A percentile compares a stretch with the other conserved stretches of the same genome.
These are phyloP conservation scores for Coemansia sp. DNA, from an alignment of 192 early-diverging fungal species.

Conservation along the genomic window DNA sequence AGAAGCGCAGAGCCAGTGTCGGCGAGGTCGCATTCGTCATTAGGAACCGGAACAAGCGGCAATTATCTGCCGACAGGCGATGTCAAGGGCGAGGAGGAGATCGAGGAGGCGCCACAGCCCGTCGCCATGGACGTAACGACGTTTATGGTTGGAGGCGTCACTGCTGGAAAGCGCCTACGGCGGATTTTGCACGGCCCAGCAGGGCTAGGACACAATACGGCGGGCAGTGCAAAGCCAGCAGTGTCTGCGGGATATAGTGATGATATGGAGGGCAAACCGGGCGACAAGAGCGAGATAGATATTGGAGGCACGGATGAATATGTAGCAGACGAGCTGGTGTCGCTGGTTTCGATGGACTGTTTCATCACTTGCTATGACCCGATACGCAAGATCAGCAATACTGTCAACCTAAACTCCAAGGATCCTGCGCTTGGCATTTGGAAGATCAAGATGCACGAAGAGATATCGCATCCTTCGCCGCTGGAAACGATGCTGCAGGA, in stretches of 20 bases:
- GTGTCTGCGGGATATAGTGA: not conserved
- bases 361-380: slow-evolving; percentile 47
- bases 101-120: slow-evolving; percentile 53
- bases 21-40: slow-evolving; percentile 48
- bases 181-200: slow-evolving; percentile 22
- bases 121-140: slow-evolving; percentile 52
- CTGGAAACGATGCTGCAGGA: slow-evolving; percentile 22
- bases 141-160: slow-evolving; percentile 50
- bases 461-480: slow-evolving; percentile 38
- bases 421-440: slow-evolving; percentile 53
- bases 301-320: not conserved
- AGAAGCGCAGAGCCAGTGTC: slow-evolving; percentile 27
- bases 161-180: slow-evolving; percentile 36
- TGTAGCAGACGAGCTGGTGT: slow-evolving; percentile 30
- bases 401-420: slow-evolving; percentile 28
- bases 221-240: not conserved
- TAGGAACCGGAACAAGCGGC: slow-evolving; percentile 35
- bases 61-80: slow-evolving; percentile 19
- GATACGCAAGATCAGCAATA: slow-evolving; percentile 42
- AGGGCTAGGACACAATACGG: not conserved
- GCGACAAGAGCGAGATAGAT: not conserved
- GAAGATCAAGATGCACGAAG: slow-evolving; percentile 56
- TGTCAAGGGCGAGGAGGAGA: slow-evolving; percentile 38
- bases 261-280: not conserved
- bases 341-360: slow-evolving; percentile 55